Evolutionary conservation across 441 rosid species (phyloP).

Genomic region (Mallotus repandus): DNA sequence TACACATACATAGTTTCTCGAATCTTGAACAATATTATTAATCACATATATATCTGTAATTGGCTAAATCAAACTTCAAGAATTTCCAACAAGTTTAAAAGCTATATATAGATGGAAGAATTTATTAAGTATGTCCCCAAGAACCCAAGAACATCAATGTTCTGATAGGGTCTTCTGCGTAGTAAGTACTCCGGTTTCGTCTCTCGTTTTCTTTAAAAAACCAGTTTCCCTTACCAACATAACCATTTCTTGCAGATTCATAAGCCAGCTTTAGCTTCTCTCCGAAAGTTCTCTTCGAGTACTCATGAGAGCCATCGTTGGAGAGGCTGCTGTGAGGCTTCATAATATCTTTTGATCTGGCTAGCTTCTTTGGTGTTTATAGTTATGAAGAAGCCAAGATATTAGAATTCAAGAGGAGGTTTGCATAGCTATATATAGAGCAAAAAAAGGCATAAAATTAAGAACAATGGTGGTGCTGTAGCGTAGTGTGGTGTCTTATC

Average conservation of each 20-base stretch:
- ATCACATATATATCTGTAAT: neutral
- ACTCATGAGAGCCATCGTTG: conserved; percentile 28
- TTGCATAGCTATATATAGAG: conserved; percentile 25
- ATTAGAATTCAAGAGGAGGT: conserved; percentile 12
- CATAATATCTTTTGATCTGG: conserved; percentile 18
- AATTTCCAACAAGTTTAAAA: neutral
- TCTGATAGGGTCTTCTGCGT: conserved; percentile 52
- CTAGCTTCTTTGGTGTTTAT: too few species aligned
- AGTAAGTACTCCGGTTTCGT: conserved; percentile 29
- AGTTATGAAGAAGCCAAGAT: conserved; percentile 14
- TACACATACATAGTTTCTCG: neutral
- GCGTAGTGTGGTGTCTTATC: neutral
- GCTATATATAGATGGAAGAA: neutral
- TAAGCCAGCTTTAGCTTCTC: conserved; percentile 42
- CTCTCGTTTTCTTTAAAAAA: conserved; percentile 33
- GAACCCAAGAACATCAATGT: conserved; percentile 61
- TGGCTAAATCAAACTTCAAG: neutral
- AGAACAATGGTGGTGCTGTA: neutral
- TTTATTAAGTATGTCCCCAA: conserved; percentile 49
- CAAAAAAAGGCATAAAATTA: neutral
- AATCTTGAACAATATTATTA: neutral
- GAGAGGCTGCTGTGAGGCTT: conserved; percentile 37
- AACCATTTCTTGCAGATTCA: conserved; percentile 29
- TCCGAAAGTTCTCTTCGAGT: conserved; percentile 35
- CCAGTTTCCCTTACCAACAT: conserved; percentile 14